Base-by-base conservation (phyloP, 2,329 filamentous ascomycete genomes). In the Lasiodiplodia hormozganensis region DNA sequence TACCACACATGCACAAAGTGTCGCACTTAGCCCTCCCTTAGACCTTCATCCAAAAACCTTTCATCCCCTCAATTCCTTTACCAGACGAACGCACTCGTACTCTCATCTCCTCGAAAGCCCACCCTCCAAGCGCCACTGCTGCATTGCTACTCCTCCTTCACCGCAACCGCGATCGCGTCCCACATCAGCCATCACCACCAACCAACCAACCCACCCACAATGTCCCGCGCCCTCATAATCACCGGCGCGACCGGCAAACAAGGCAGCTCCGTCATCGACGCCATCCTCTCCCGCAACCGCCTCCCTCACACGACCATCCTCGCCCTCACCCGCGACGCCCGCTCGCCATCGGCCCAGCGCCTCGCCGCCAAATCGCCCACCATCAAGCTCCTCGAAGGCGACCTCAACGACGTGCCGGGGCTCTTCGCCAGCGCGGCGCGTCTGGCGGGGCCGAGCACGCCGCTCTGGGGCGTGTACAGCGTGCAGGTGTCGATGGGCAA, bases 311-410 rank as follows among this genome's bases (percentile, higher is more conserved):
- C 85, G 68, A 79, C 85, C 18, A 86, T 89, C 47, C 80, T 87
- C 12, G 88, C 87, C 8, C 79, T 89, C 25, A 89, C 87, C 2
- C 83, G 88, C 68, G 81, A 88, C 71, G 72, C 82, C 0, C 73
- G 78, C 43, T 86, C 85, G 0, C 62, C 76, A 4, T 81, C 81
- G 1, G 85, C 87, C 1, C 80, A 87, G 72, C 81, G 78, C 31
- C 82, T 88, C 8, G 72, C 76, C 8, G 68, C 78, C 10, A 79
- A 83, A 70, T 84, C 82, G 0, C 65, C 79, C 16, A 83, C 81
- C 21, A 83, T 89, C 73, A 84, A 82, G 40, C 72, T 90, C 1
- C 79, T 89, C 2, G 77, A 86, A 64, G 87, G 87, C 0, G 79
- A 89, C 69, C 78, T 89, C 2, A 79, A 87, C 65, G 76, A 87